Evolutionary conservation across 139 green algal genomes (phyloP), one percentile per base, ranked within the genome.

Genomic region (Chlorella sp.): DNA sequence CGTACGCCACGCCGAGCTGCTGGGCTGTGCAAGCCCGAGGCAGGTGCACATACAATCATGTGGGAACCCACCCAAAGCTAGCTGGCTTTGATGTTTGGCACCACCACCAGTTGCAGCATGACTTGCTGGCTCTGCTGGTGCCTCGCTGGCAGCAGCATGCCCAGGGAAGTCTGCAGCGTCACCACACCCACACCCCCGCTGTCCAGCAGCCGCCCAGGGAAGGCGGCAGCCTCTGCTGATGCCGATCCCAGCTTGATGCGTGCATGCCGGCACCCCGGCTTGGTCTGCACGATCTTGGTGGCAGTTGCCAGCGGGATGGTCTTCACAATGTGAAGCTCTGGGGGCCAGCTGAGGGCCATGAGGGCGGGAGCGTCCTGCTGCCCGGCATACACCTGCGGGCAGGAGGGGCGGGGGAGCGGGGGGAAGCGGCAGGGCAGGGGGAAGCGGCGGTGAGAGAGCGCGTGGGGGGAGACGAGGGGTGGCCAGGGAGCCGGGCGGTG

Each of bases 281-380:
- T 88, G 64, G 14, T 68, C 26, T 30, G 39, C 21, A 88, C 32
- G 4, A 53, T 21, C 1, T 26, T 18, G 21, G 77, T 64, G 68
- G 68, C 84, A 1, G 37, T 40, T 4, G 16, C 19, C 12, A 66
- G 30, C 12, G 84, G 39, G 19, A 68, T 1, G 0, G 73, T 81
- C 39, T 88, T 88, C 7, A n/a, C 28, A 16, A 88, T 80, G 84
- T 60, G 84, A 66, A 88, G 84, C 84, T 88, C 84, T 3, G 42
- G 28, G 2, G 84, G 84, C 84, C 84, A 88, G 66, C 22, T 15
- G 28, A 88, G 16, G 11, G 68, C 66, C 39, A 21, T 15, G 28
- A 80, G 68, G 4, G 68, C 66, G 19, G 68, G 39, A 0, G 84
- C 84, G n/a, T 88, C 61, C 26, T 66, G 37, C 15, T 30, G 68